phyloP scores from a whole-genome alignment of 177 flowering plant genomes.

The Telopea speciosissima region DNA sequence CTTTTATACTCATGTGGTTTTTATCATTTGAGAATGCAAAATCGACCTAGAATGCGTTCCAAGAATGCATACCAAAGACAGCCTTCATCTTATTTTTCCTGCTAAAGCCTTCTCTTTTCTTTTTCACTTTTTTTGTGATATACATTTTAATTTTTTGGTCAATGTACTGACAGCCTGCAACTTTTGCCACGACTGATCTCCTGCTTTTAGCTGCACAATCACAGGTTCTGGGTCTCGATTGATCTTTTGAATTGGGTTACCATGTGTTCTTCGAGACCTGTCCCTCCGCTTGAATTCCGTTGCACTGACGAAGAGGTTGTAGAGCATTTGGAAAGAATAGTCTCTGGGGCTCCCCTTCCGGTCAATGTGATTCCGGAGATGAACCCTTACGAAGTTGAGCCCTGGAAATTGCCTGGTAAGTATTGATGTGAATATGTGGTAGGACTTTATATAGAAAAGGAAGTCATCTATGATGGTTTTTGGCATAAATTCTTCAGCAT shows the following conservation, averaged over 20 bases:
- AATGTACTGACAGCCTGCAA: too few species aligned
- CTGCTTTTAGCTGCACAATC: neutral
- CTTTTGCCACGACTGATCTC: neutral
- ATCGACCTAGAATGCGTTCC: too few species aligned
- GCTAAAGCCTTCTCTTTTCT: too few species aligned
- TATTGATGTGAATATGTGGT: slow-evolving; percentile 1
- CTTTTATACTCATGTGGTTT: too few species aligned
- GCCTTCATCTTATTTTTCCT: too few species aligned
- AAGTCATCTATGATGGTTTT: too few species aligned
- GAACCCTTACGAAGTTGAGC: slow-evolving; percentile 31
- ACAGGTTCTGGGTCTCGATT: slow-evolving; percentile 8
- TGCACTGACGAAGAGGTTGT: slow-evolving; percentile 27
- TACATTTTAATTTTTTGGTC: too few species aligned
- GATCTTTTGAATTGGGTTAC: slow-evolving; percentile 7
- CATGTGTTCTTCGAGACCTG: slow-evolving; percentile 28
- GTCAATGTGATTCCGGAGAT: slow-evolving; percentile 30
- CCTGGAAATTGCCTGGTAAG: slow-evolving; percentile 42
- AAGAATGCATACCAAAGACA: too few species aligned
- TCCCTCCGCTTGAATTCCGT: slow-evolving; percentile 14
- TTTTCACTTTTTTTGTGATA: too few species aligned
- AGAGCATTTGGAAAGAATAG: slow-evolving; percentile 14
- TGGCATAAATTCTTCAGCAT: too few species aligned
- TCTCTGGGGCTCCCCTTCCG: slow-evolving; percentile 30
- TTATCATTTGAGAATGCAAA: too few species aligned
- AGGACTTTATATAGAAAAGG: neutral